Percentiles rank a stretch among this genome's conserved stretches.
Conservation (phyloP, 768 basidiomycete genomes). For the Mycena floridula region DNA sequence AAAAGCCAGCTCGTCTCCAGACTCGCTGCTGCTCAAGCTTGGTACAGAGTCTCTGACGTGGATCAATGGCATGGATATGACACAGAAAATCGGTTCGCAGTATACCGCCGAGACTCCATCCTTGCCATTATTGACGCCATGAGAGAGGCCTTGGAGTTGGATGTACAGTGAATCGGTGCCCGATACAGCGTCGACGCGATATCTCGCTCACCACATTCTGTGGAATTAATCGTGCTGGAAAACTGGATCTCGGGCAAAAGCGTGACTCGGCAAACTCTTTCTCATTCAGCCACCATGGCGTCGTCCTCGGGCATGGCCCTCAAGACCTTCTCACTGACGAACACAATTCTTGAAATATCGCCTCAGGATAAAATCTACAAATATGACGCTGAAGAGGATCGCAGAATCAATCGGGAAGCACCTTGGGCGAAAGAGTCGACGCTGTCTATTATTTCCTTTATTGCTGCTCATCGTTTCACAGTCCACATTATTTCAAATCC, state of each 20-base stretch:
- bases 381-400: conserved; percentile 67
- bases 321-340: conserved; percentile 66
- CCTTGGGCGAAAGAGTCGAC: conserved; percentile 89
- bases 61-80: conserved; percentile 52
- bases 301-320: conserved; percentile 46
- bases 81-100: conserved; percentile 35
- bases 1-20: conserved; percentile 16
- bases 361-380: conserved; percentile 77
- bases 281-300: neutral
- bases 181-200: no score
- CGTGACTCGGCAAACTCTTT: no score
- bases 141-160: no score
- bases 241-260: no score
- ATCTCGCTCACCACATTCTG: no score
- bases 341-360: conserved; percentile 64
- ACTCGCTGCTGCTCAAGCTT: conserved; percentile 50
- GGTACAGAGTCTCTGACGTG: conserved; percentile 55
- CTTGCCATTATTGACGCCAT: no score
- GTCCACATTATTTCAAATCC: conserved; percentile 77
- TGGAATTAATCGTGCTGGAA: no score
- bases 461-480: conserved; percentile 21
- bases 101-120: conserved; percentile 15
- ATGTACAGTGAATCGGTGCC: no score
- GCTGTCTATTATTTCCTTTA: neutral
- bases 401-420: conserved; percentile 53